Percentiles rank a stretch among this genome's conserved stretches.
Evolutionary conservation across 2,329 filamentous ascomycete genomes (phyloP).

Genomic region (Delphinella strobiligena): DNA sequence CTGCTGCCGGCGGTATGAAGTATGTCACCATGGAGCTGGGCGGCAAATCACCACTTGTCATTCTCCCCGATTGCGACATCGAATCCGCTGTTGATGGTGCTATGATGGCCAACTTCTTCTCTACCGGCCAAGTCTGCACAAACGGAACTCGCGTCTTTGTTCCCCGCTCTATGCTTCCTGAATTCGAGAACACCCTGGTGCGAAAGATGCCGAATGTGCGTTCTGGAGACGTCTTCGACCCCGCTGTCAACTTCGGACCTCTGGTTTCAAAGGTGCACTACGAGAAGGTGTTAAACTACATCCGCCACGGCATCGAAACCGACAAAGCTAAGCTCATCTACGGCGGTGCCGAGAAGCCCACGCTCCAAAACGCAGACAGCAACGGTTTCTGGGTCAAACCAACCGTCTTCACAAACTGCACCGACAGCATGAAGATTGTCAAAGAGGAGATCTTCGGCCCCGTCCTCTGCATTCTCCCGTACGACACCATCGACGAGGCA

Average conservation of each 20-base stretch:
- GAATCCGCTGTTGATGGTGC: slow-evolving; percentile 76
- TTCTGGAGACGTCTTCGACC: slow-evolving; percentile 60
- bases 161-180: slow-evolving; percentile 49
- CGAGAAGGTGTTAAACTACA: slow-evolving; percentile 68
- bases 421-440: slow-evolving; percentile 66
- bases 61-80: slow-evolving; percentile 68
- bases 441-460: slow-evolving; percentile 82
- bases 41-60: slow-evolving; percentile 69
- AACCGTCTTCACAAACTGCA: slow-evolving; percentile 78
- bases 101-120: slow-evolving; percentile 92
- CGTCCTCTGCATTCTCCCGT: slow-evolving; percentile 70
- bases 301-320: slow-evolving; percentile 57
- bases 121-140: slow-evolving; percentile 82
- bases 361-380: slow-evolving; percentile 32
- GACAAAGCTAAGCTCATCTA: slow-evolving; percentile 65
- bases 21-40: slow-evolving; percentile 88
- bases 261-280: slow-evolving; percentile 63
- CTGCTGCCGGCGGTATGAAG: slow-evolving; percentile 70
- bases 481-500: slow-evolving; percentile 57
- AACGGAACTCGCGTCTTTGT: slow-evolving; percentile 86
- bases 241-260: slow-evolving; percentile 70
- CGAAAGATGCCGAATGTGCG: slow-evolving; percentile 60
- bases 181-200: slow-evolving; percentile 57
- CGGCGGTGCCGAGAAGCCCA: slow-evolving; percentile 53
- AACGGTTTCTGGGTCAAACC: slow-evolving; percentile 75